phyloP scores from a whole-genome alignment of 495 filamentous ascomycete genomes.

The Immersiella caudata region DNA sequence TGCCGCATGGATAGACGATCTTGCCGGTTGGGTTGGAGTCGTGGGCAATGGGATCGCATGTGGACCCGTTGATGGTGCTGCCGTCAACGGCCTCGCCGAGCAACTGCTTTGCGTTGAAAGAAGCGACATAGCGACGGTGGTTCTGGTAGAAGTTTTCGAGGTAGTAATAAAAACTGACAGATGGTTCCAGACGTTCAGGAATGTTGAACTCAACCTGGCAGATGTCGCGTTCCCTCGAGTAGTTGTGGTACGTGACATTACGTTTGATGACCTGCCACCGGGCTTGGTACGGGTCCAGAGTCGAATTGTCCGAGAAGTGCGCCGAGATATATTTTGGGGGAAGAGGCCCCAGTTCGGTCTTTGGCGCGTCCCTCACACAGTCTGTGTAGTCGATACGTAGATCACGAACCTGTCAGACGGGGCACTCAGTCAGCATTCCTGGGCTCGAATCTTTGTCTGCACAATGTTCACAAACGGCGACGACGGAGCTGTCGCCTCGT shows the following conservation, averaged over 20 bases:
- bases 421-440: constrained; percentile 30
- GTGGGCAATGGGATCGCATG: constrained; percentile 74
- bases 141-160: constrained; percentile 99
- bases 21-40: constrained; percentile 53
- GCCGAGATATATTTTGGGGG: constrained; percentile 58
- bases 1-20: constrained; percentile 90
- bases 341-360: constrained; percentile 43
- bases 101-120: constrained; percentile 80
- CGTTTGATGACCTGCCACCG: constrained; percentile 30
- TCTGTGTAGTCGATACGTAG: constrained; percentile 86
- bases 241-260: constrained; percentile 30
- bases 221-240: constrained; percentile 23
- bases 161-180: constrained; percentile 89
- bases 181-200: constrained; percentile 73
- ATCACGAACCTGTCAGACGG: constrained; percentile 76
- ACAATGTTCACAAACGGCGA: not conserved
- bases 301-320: constrained; percentile 63
- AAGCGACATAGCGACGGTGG: constrained; percentile 93
- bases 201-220: constrained; percentile 79
- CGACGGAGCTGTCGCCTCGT: too few species aligned
- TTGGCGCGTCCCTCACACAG: constrained; percentile 60
- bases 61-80: constrained; percentile 61
- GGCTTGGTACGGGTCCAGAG: constrained; percentile 33
- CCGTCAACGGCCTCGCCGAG: constrained; percentile 68
- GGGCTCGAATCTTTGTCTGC: not conserved